phyloP scores from a whole-genome alignment of 1,139 yeast species.

The Saccharomyces hybrid region DNA sequence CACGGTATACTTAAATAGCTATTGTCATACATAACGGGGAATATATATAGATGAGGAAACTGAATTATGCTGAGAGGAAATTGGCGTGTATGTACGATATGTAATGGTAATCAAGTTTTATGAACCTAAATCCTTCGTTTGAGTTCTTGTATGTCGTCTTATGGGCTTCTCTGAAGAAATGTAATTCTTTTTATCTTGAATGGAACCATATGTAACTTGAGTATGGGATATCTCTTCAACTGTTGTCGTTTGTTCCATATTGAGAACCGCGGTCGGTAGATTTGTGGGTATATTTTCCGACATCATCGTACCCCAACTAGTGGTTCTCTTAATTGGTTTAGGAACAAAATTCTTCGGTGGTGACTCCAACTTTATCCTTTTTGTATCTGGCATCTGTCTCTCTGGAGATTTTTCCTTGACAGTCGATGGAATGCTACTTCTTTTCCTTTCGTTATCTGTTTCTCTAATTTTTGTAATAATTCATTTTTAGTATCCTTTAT shows the following conservation, averaged over 20 bases:
- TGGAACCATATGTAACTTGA: conserved; percentile 32
- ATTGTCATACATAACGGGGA: background rate
- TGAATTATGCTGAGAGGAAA: background rate
- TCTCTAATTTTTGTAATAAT: conserved; percentile 1
- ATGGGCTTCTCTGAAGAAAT: conserved; percentile 12
- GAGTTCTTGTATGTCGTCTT: conserved; percentile 21
- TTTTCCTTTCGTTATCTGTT: background rate
- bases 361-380: conserved; percentile 6
- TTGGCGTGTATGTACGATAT: background rate
- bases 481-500: conserved; percentile 1
- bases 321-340: conserved; percentile 13
- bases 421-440: background rate
- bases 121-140: background rate
- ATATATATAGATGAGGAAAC: background rate
- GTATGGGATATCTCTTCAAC: conserved; percentile 31
- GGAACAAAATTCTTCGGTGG: conserved; percentile 1
- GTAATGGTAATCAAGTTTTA: background rate
- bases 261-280: no score
- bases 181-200: background rate
- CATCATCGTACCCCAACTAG: conserved; percentile 30
- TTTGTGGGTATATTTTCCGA: conserved; percentile 11
- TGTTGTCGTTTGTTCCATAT: background rate
- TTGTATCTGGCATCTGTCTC: background rate
- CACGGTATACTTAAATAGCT: background rate
- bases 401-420: background rate